Conservation (phyloP, 169 alveolate species). For the Eimeria necatrix region DNA sequence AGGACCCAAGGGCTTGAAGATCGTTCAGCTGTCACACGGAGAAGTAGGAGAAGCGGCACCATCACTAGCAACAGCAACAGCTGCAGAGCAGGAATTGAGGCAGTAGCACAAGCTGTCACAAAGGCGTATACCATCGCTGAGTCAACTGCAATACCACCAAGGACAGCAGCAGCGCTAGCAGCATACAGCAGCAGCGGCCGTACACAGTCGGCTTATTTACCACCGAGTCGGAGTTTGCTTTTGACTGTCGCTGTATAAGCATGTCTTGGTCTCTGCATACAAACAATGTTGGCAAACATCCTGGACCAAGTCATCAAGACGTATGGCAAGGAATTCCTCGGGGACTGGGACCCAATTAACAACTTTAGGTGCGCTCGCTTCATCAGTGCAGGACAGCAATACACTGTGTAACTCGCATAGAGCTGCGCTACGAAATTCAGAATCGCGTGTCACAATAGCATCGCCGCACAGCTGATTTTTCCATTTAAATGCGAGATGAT, state of each 20-base stretch:
- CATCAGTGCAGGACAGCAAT: too few species aligned
- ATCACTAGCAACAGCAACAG: background rate
- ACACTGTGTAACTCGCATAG: too few species aligned
- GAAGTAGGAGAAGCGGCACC: background rate
- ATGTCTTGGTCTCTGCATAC: background rate
- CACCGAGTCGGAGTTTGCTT: background rate
- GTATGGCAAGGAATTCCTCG: slow-evolving; percentile 87
- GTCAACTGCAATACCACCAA: background rate
- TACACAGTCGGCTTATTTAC: background rate
- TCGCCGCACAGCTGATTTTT: too few species aligned
- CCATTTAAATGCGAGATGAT: too few species aligned
- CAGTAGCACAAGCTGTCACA: background rate
- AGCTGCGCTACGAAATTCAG: too few species aligned
- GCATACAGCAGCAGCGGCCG: background rate
- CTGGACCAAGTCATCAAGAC: slow-evolving; percentile 86
- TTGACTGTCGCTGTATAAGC: background rate
- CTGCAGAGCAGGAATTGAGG: background rate
- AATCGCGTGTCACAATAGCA: too few species aligned
- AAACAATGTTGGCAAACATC: slow-evolving; percentile 83
- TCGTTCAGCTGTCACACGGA: background rate
- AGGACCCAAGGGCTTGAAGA: too few species aligned
- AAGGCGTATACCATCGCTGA: background rate
- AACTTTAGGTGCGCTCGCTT: slow-evolving; percentile 75
- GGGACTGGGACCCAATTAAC: slow-evolving; percentile 89
- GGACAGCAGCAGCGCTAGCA: slow-evolving; percentile 3